Evolutionary conservation across 2,329 filamentous ascomycete genomes (phyloP).

Genomic region (Colletotrichum lentis): DNA sequence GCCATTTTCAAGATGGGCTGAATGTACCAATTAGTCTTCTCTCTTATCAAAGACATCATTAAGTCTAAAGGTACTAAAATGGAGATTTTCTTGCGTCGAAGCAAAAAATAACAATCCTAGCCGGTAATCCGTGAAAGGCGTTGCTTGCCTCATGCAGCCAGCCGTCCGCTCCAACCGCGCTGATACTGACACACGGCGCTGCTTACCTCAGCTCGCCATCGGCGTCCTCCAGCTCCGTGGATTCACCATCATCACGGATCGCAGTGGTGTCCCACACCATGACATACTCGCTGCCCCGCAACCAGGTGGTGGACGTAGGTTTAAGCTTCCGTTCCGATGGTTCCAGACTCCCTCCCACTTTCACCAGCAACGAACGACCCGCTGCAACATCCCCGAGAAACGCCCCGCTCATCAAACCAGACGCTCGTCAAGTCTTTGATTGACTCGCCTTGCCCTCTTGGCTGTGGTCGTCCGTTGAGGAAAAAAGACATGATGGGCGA

Average conservation of each 20-base stretch:
- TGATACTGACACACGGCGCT: slow-evolving; percentile 26
- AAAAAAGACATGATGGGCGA: slow-evolving; percentile 2
- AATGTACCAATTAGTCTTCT: too few species aligned
- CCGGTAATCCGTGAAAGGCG: slow-evolving; percentile 20
- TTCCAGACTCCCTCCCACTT: background rate
- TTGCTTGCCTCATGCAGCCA: slow-evolving; percentile 19
- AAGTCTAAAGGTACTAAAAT: too few species aligned
- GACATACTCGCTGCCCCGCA: background rate
- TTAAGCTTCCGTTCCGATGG: slow-evolving; percentile 30
- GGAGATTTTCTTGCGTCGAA: background rate
- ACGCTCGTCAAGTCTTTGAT: background rate
- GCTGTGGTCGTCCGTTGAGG: background rate
- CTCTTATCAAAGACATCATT: too few species aligned
- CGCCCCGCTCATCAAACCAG: background rate
- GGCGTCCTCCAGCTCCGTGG: slow-evolving; percentile 8
- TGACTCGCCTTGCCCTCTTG: background rate
- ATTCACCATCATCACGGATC: slow-evolving; percentile 1
- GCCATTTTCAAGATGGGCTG: too few species aligned
- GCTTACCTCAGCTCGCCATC: slow-evolving; percentile 20
- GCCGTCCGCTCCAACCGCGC: slow-evolving; percentile 16
- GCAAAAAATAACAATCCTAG: background rate
- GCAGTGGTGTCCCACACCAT: slow-evolving; percentile 1
- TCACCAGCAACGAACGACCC: background rate
- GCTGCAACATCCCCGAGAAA: background rate
- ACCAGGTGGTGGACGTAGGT: slow-evolving; percentile 23